Evolutionary conservation across 2,329 filamentous ascomycete species (phyloP).

Genomic region (Neoscytalidium dimidiatum): DNA sequence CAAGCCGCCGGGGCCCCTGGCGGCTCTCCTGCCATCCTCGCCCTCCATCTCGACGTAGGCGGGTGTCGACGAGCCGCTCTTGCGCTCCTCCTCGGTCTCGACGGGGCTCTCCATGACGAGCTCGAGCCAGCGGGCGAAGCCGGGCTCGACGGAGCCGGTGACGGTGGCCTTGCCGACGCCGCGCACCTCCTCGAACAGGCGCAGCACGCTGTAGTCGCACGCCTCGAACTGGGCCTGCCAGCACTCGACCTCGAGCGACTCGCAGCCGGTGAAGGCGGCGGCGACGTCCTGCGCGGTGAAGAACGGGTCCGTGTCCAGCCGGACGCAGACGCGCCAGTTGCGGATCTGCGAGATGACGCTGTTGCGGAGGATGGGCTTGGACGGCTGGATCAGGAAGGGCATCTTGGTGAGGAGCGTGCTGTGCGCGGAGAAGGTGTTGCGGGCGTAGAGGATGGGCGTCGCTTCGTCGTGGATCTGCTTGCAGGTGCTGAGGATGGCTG

Average conservation of each 20-base stretch:
- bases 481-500: conserved; percentile 45
- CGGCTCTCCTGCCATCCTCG: conserved; percentile 13
- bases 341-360: conserved; percentile 39
- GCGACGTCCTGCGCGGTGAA: conserved; percentile 43
- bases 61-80: conserved; percentile 10
- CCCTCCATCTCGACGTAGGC: conserved; percentile 20
- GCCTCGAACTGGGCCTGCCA: conserved; percentile 45
- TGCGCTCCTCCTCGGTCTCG: conserved; percentile 24
- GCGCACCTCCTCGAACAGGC: conserved; percentile 48
- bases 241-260: conserved; percentile 52
- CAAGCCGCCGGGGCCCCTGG: not conserved
- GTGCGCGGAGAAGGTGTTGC: conserved; percentile 54
- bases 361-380: conserved; percentile 39
- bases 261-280: conserved; percentile 47
- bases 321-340: conserved; percentile 48
- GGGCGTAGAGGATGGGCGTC: conserved; percentile 49
- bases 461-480: conserved; percentile 45
- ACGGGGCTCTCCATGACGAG: conserved; percentile 43
- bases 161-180: conserved; percentile 48
- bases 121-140: conserved; percentile 49
- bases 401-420: conserved; percentile 46
- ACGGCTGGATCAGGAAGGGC: conserved; percentile 43
- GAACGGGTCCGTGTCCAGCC: conserved; percentile 52
- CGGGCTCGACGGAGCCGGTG: conserved; percentile 43
- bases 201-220: conserved; percentile 45